Evolutionary conservation across 371 early-diverging fungal genomes (phyloP), one percentile per base, ranked within the genome.

Genomic region (Mortierella sp.): DNA sequence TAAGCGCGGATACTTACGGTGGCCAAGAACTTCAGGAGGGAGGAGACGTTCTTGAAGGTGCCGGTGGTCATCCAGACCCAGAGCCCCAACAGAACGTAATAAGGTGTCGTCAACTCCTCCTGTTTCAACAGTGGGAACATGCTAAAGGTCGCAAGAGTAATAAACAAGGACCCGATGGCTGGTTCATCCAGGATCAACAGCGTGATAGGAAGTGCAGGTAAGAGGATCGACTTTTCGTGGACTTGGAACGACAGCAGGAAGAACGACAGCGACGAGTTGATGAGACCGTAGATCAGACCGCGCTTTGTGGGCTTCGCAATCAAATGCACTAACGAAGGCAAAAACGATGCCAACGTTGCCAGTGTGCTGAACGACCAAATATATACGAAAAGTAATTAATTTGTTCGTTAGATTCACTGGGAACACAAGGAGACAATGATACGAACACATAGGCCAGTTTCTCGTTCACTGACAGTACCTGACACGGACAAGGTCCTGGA

Each of bases 171-270:
- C 6, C 90, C 90, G 5, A 91, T 88, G 39, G 74, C 77, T 63
- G 92, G 78, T 76, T 92, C 91, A 66, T 93, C 91, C 55, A 90
- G 53, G 14, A 94, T 76, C 70, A 98, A 78, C 58, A 97, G 79
- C 2, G 92, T 89, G 6, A 93, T 90, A 0, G 98, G 97, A 50
- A 96, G 79, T 11, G 91, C 73, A 1, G 97, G 97, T 7, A 99
- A 79, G 45, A 99, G 85, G 47, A 99, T 97, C 0, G 96, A 94
- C 85, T 99, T 99, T 79, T 99, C 99, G 86, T 99, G 99, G 3
- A 98, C 99, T 85, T 98, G 98, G 89, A 97, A 99, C 9, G 98
- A 95, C 58, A 97, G 93, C 77, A 99, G 80, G 87, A 96, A 99
- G 86, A 99, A 99, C 0, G 94, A 93, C 34, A 98, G 85, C 2